Conservation (phyloP, 2,329 filamentous ascomycete genomes). For the Aureobasidium pullulans region DNA sequence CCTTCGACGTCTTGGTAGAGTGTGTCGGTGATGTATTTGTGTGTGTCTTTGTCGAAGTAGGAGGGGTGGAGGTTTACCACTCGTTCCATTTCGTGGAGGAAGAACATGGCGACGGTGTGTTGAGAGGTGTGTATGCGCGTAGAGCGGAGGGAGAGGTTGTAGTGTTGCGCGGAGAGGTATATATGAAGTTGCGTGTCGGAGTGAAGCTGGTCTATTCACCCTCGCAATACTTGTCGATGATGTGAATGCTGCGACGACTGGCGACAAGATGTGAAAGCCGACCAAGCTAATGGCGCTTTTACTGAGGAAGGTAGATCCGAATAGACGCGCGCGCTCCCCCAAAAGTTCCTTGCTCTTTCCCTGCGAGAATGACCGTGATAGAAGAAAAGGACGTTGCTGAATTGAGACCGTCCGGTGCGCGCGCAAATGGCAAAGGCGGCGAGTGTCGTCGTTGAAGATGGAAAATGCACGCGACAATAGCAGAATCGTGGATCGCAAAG, state of each 20-base stretch:
- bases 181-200: background rate
- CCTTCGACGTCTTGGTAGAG: slow-evolving; percentile 91
- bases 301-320: background rate
- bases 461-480: slow-evolving; percentile 6
- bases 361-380: background rate
- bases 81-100: slow-evolving; percentile 93
- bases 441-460: background rate
- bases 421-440: background rate
- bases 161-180: background rate
- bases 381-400: no score
- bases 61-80: slow-evolving; percentile 92
- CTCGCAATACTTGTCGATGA: no score
- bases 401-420: background rate
- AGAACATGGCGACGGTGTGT: slow-evolving; percentile 65
- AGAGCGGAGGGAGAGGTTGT: background rate
- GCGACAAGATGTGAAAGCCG: background rate
- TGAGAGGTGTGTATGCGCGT: background rate
- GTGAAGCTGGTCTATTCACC: no score
- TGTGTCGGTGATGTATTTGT: slow-evolving; percentile 81
- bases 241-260: background rate
- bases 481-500: background rate
- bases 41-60: slow-evolving; percentile 91
- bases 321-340: background rate
- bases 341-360: background rate
- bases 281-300: slow-evolving; percentile 12